Evolutionary conservation across 176 grass and related monocot genomes (phyloP).

Genomic region (Thalia dealbata): DNA sequence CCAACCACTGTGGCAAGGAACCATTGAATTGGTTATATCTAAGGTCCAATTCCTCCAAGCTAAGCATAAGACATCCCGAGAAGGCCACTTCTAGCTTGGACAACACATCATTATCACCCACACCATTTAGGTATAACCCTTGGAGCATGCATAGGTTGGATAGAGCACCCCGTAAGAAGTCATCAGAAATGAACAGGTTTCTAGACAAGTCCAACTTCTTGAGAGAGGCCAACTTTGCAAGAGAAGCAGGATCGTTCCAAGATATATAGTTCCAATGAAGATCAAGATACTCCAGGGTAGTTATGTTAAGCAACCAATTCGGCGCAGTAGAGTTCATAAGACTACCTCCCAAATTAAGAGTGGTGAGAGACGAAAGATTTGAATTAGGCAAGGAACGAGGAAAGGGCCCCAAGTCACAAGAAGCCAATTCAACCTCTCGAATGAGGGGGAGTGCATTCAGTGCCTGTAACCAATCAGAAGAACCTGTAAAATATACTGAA

Average conservation of each 20-base stretch:
- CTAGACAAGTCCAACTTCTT: background rate
- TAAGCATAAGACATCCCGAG: background rate
- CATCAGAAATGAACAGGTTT: background rate
- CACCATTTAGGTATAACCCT: background rate
- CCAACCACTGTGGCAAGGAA: background rate
- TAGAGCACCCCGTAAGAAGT: background rate
- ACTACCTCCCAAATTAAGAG: background rate
- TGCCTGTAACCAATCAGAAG: background rate
- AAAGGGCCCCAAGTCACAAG: background rate
- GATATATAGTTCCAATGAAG: background rate
- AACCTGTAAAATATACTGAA: background rate
- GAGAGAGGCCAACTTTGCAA: background rate
- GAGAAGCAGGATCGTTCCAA: background rate
- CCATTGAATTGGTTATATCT: background rate
- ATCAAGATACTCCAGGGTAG: background rate
- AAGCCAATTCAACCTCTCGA: background rate
- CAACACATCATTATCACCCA: background rate
- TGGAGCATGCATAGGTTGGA: background rate
- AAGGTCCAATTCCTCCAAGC: background rate
- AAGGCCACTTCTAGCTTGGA: background rate
- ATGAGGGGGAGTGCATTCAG: background rate
- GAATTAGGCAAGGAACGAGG: background rate
- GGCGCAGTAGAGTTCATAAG: background rate
- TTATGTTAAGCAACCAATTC: background rate
- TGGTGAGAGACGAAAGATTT: background rate